Evolutionary conservation across 1,139 yeast species (phyloP), one percentile per base, ranked within the genome.

Genomic region (Kluyveromyces marxianus): DNA sequence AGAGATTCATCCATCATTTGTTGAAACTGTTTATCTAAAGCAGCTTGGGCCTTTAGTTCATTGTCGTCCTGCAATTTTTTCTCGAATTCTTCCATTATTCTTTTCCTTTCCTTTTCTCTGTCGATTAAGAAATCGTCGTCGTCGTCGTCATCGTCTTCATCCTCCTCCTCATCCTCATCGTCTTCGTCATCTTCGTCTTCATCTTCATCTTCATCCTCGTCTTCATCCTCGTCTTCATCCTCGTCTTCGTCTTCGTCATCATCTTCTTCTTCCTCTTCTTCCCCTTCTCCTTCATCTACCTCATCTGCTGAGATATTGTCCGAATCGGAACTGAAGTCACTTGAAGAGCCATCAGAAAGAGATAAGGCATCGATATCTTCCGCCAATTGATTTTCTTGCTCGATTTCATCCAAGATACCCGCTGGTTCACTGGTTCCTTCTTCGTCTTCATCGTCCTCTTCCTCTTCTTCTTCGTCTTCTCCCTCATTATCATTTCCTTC

Each of bases 1-100:
- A 75, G 64, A 2, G 84, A 72, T 37, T 77, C 81, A 31, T 66
- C 57, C 45, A 79, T 66, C 56, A 81, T 64, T 46, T 63, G 67
- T 45, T 74, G 74, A 51, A 76, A 74, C 54, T 80, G 82, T 46
- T 66, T 70, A 41, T 80, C 85, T 45, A 82, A 57, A 27, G 73
- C 76, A 6, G 71, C 74, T 25, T 74, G 76, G 41, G 76, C 69
- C 51, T 69, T 72, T 38, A 62, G 67, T 37, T 74, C 79, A 44
- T 70, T 71, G 26, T 68, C 72, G 7, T 63, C 59, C 42, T 59
- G 60, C 37, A 68, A 49, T 40, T 59, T 68, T 30, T 52, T 52
- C 44, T 68, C 69, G 48, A 62, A 66, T 33, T 67, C 69, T 30
- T 67, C 70, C 44, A 63, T 62, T 46, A 64, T 62, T 28, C 68